These are phyloP conservation scores for Mercurialis annua DNA, from an alignment of 345 rosid genomes.

Conservation along the genomic window DNA sequence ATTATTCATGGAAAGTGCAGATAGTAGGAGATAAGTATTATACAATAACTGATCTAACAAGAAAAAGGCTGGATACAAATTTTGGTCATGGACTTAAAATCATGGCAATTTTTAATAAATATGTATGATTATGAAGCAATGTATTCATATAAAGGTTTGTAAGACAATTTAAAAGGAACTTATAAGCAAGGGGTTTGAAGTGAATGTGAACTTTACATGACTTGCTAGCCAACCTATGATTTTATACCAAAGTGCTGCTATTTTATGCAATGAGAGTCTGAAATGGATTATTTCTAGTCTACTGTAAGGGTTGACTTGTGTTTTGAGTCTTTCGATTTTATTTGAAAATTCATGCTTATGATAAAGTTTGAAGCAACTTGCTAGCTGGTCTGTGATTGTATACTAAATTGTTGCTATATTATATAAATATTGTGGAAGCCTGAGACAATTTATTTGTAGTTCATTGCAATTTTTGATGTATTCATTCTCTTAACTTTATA, in stretches of 20 bases:
- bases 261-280: background rate
- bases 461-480: no score
- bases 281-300: background rate
- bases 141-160: background rate
- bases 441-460: no score
- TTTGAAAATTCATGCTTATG: background rate
- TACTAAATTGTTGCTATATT: no score
- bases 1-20: background rate
- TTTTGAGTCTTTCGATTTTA: background rate
- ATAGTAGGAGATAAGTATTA: background rate
- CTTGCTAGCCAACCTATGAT: slow-evolving; percentile 2
- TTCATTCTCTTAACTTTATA: no score
- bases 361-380: background rate
- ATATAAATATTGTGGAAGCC: no score
- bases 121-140: background rate
- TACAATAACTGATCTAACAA: background rate
- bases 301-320: background rate
- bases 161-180: background rate
- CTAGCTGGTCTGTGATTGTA: no score
- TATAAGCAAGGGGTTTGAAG: background rate
- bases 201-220: background rate
- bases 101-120: background rate
- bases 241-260: background rate
- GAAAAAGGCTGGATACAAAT: background rate
- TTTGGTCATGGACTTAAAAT: background rate